phyloP scores from a whole-genome alignment of 2,329 filamentous ascomycete species.

The Epichloe brachyelytri region DNA sequence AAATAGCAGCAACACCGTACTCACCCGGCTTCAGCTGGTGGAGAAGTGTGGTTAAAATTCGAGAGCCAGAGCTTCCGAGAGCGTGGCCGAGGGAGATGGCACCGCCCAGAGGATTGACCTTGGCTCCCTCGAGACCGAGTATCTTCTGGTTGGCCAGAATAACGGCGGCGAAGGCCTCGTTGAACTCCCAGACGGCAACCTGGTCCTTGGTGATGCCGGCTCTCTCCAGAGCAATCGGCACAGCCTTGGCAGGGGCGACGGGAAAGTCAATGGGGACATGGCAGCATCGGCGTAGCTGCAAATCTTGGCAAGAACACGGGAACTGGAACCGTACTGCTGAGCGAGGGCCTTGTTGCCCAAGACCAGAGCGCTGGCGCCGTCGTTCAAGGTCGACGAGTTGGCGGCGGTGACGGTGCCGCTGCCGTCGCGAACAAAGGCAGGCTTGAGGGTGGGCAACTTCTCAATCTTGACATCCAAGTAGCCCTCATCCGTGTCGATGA shows the following conservation, averaged over 20 bases:
- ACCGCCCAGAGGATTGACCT: slow-evolving; percentile 78
- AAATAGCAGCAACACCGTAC: slow-evolving; percentile 91
- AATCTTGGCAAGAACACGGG: slow-evolving; percentile 76
- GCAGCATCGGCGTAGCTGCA: slow-evolving; percentile 81
- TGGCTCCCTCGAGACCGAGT: slow-evolving; percentile 63
- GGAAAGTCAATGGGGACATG: slow-evolving; percentile 88
- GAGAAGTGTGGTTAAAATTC: slow-evolving; percentile 78
- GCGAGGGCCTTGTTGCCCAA: slow-evolving; percentile 71
- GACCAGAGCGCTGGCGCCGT: slow-evolving; percentile 84
- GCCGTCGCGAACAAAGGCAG: slow-evolving; percentile 77
- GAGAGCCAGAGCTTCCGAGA: slow-evolving; percentile 81
- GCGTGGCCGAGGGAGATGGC: slow-evolving; percentile 89
- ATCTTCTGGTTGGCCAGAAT: slow-evolving; percentile 94
- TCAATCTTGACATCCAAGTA: slow-evolving; percentile 79
- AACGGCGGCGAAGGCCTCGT: slow-evolving; percentile 92
- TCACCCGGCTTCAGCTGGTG: slow-evolving; percentile 87
- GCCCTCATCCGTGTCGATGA: slow-evolving; percentile 77
- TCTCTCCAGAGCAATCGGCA: slow-evolving; percentile 75
- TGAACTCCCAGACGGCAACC: slow-evolving; percentile 94
- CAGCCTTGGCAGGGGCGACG: slow-evolving; percentile 80
- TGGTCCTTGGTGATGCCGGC: slow-evolving; percentile 86
- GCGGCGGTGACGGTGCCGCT: slow-evolving; percentile 87
- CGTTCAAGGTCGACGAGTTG: slow-evolving; percentile 88
- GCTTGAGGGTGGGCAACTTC: slow-evolving; percentile 76
- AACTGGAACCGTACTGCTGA: slow-evolving; percentile 62